Conservation (phyloP, 1,139 yeast species). For the Sporopachydermia cereana region DNA sequence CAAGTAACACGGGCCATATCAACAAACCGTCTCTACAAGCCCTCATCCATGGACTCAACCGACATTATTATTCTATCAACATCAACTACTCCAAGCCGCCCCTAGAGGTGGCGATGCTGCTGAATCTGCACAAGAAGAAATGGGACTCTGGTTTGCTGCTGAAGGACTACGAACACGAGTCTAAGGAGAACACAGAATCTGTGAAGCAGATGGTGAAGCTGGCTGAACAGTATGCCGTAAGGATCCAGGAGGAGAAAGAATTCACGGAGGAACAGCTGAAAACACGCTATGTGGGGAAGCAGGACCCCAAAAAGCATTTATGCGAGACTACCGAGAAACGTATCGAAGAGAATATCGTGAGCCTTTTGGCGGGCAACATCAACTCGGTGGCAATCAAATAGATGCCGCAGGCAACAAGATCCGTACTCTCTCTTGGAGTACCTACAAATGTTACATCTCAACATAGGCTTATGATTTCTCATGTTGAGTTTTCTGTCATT, state of each 20-base stretch:
- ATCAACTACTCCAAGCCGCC: conserved; percentile 91
- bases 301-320: conserved; percentile 96
- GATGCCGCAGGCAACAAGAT: too few relatives aligned
- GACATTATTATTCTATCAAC: conserved; percentile 91
- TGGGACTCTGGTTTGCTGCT: conserved; percentile 92
- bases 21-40: conserved; percentile 98
- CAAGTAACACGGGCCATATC: conserved; percentile 89
- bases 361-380: conserved; percentile 78
- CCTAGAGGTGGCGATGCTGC: conserved; percentile 85
- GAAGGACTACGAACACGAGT: conserved; percentile 68
- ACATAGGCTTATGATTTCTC: too few relatives aligned
- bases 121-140: conserved; percentile 87
- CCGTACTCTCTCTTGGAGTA: too few relatives aligned
- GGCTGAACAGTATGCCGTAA: conserved; percentile 79
- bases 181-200: conserved; percentile 60
- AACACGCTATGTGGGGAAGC: conserved; percentile 95
- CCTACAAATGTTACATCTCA: too few relatives aligned
- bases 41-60: conserved; percentile 89
- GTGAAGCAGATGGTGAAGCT: conserved; percentile 77
- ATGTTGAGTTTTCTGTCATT: conserved; percentile 7
- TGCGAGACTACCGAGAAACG: conserved; percentile 77
- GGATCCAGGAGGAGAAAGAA: conserved; percentile 90
- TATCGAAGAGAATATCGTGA: conserved; percentile 82
- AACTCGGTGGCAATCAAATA: conserved; percentile 74
- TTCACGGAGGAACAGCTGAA: conserved; percentile 79